These are phyloP conservation scores for Camillea tinctor DNA, from an alignment of 2,329 filamentous ascomycete genomes.

Conservation along the genomic window DNA sequence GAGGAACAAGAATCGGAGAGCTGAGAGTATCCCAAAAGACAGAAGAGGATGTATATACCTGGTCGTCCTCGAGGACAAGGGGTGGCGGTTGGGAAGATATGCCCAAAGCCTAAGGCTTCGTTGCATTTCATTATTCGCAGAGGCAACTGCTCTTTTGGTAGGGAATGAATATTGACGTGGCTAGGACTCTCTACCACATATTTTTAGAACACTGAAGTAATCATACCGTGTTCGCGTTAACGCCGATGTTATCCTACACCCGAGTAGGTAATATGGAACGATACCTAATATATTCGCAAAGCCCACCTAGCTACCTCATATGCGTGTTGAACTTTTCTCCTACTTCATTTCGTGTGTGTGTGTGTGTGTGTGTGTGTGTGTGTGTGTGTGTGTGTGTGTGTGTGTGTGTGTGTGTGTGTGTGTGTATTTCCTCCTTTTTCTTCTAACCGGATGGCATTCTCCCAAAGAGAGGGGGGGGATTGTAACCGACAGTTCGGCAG, in stretches of 20 bases:
- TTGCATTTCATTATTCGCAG: neutral
- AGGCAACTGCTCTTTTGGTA: neutral
- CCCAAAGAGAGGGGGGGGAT: too few relatives aligned
- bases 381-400: too few relatives aligned
- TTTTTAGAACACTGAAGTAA: neutral
- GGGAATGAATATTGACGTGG: neutral
- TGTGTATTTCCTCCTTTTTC: too few relatives aligned
- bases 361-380: too few relatives aligned
- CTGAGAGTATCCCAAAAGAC: neutral
- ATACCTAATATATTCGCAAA: too few relatives aligned
- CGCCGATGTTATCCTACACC: neutral
- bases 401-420: too few relatives aligned
- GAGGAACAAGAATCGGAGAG: constrained; percentile 17
- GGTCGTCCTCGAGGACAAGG: neutral
- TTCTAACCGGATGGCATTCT: too few relatives aligned
- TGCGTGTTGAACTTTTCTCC: too few relatives aligned
- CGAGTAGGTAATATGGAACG: neutral
- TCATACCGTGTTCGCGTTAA: neutral
- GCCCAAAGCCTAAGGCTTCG: neutral
- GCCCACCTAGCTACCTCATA: too few relatives aligned
- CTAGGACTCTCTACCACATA: neutral
- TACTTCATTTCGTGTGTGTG: too few relatives aligned
- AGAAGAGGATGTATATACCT: neutral
- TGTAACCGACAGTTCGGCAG: too few relatives aligned
- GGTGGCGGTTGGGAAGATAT: neutral